These are phyloP conservation scores for Physocladia obscura DNA, from an alignment of 192 early-diverging fungal genomes.

Conservation along the genomic window DNA sequence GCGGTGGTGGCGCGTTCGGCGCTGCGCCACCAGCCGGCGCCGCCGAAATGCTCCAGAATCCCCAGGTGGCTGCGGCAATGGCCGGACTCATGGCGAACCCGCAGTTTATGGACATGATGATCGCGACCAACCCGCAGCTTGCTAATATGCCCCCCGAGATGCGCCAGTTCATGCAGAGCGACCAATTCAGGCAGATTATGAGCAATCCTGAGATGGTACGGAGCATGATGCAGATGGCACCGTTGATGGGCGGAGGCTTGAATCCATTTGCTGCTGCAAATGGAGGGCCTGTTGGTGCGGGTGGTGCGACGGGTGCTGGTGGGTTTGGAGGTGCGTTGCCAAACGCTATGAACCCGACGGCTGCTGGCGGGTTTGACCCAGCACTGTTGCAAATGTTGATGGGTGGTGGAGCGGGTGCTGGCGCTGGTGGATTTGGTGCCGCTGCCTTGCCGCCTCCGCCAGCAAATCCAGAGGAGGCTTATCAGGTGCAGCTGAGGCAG, in stretches of 20 bases:
- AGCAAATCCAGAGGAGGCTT: constrained; percentile 51
- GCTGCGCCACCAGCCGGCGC: constrained; percentile 28
- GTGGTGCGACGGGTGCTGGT: constrained; percentile 2
- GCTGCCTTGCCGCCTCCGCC: constrained; percentile 30
- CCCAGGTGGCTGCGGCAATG: constrained; percentile 80
- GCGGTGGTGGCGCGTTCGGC: constrained; percentile 50
- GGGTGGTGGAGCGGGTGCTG: constrained; percentile 28
- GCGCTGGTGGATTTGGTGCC: background rate
- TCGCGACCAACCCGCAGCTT: constrained; percentile 78
- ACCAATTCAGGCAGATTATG: constrained; percentile 62
- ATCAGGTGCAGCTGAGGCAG: constrained; percentile 70
- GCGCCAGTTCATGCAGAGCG: constrained; percentile 76
- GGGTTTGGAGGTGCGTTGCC: constrained; percentile 8
- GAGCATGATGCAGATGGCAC: constrained; percentile 54
- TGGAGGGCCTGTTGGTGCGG: background rate
- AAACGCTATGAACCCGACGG: constrained; percentile 31
- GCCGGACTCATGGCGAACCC: constrained; percentile 80
- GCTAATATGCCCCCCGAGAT: constrained; percentile 77
- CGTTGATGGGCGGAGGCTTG: constrained; percentile 34
- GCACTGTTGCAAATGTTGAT: constrained; percentile 35
- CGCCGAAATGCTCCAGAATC: constrained; percentile 80
- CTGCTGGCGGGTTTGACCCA: constrained; percentile 33
- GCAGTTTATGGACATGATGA: constrained; percentile 79
- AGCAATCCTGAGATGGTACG: constrained; percentile 81
- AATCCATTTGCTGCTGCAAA: constrained; percentile 39